Conservation (phyloP, 805 yeast genomes). For the Yarrowia sp. region DNA sequence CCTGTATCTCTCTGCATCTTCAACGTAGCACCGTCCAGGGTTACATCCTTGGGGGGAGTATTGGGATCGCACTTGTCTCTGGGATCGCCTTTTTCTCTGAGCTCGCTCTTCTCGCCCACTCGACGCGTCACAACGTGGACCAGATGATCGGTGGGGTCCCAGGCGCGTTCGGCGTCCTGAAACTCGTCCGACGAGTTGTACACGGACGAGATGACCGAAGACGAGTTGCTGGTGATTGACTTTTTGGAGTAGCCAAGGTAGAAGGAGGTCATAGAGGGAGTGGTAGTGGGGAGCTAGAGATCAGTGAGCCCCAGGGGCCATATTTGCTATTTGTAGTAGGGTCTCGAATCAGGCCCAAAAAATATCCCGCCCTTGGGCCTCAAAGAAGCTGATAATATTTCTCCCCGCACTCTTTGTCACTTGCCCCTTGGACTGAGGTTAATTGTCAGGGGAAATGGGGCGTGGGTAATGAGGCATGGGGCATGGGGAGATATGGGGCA, state of each 20-base stretch:
- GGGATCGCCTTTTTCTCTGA: neutral
- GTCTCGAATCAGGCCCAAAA: slow-evolving; percentile 8
- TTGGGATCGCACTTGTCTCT: neutral
- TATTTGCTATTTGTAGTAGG: neutral
- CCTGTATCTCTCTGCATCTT: no score
- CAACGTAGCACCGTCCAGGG: no score
- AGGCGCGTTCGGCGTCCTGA: slow-evolving; percentile 28
- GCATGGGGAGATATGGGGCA: neutral
- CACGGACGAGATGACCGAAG: slow-evolving; percentile 21
- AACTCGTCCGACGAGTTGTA: slow-evolving; percentile 34
- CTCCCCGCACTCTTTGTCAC: slow-evolving; percentile 35
- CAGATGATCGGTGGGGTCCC: slow-evolving; percentile 15
- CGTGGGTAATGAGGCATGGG: neutral
- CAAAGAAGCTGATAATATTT: slow-evolving; percentile 3
- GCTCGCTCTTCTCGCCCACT: neutral
- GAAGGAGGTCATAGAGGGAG: slow-evolving; percentile 9
- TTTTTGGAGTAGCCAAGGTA: slow-evolving; percentile 30
- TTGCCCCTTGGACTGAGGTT: slow-evolving; percentile 27
- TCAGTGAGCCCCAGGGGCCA: no score
- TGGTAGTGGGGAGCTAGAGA: neutral
- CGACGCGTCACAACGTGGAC: slow-evolving; percentile 1
- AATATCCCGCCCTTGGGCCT: slow-evolving; percentile 6
- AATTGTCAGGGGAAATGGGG: slow-evolving; percentile 24
- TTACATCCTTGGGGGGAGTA: neutral
- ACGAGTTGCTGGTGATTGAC: slow-evolving; percentile 1